Base-by-base conservation (phyloP, 2,329 filamentous ascomycete species). In the Helotiales sp. region DNA sequence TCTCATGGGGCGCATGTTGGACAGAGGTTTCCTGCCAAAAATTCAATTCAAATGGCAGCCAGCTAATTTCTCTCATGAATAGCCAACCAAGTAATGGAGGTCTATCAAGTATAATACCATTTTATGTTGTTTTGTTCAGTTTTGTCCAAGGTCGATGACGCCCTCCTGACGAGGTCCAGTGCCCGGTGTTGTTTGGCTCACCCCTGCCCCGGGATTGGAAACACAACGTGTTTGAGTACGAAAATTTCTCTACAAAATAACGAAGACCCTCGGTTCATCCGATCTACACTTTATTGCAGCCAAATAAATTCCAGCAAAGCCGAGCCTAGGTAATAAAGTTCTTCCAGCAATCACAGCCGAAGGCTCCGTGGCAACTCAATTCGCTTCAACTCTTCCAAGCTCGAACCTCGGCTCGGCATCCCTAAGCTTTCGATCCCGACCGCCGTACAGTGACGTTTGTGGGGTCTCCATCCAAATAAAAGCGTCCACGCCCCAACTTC, bases 381-480 rank as follows among this genome's bases (percentile, higher is more conserved):
- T n/a, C n/a, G n/a, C n/a, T n/a, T n/a, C n/a, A n/a, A 45, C 17
- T 45, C 17, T 17, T n/a, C 17, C n/a, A 20, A 45, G 40, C n/a
- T n/a, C 52, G 52, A 57, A 32, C 52, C 52, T 57, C 52, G 52
- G 52, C 30, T 52, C 49, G 49, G 49, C 26, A 17, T 43, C 37
- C 37, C 37, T 15, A 28, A 50, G 11, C 49, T 52, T 26, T 28
- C 49, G 17, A 52, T 6, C 24, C 49, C 49, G 24, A 30, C 15
- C 26, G 6, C 1, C 47, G 22, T 3, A 28, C 24, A 52, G 49
- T 52, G 49, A 52, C 49, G 49, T 30, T 52, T 30, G 49, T 52
- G 55, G 30, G 24, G 55, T 76, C 15, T 54, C 67, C 74, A 77
- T 75, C 28, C 52, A 57, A 34, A 57, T 30, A 57, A 57, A 57